These are phyloP conservation scores for Neopestalotiopsis clavispora DNA, from an alignment of 2,329 filamentous ascomycete genomes.

Conservation along the genomic window DNA sequence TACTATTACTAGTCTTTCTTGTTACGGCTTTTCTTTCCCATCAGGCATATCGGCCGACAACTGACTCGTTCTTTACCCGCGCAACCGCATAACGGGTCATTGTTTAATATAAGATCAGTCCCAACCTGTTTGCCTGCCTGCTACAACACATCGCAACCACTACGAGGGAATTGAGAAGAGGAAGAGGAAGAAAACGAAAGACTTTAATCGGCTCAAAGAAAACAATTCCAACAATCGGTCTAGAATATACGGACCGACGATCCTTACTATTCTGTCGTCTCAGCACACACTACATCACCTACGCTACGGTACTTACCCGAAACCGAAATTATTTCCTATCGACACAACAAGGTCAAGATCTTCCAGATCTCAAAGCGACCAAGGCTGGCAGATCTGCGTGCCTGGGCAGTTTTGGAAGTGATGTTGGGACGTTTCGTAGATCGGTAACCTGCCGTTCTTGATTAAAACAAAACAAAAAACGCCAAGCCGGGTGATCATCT, in stretches of 20 bases:
- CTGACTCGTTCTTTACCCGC: not conserved
- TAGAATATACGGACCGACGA: too few relatives aligned
- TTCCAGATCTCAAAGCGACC: slow-evolving; percentile 1
- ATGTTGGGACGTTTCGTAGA: slow-evolving; percentile 30
- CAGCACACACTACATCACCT: too few relatives aligned
- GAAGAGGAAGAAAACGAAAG: too few relatives aligned
- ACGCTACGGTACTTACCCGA: too few relatives aligned
- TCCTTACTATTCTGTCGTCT: too few relatives aligned
- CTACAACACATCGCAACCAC: too few relatives aligned
- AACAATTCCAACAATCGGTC: too few relatives aligned
- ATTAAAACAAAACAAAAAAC: not conserved
- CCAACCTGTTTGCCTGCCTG: not conserved
- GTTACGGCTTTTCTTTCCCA: slow-evolving; percentile 1
- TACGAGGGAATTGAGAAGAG: too few relatives aligned
- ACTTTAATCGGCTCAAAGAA: too few relatives aligned
- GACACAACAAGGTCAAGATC: not conserved
- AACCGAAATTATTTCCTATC: too few relatives aligned
- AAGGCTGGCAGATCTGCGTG: slow-evolving; percentile 10
- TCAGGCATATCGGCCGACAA: not conserved
- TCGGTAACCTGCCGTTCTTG: slow-evolving; percentile 29
- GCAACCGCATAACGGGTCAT: not conserved
- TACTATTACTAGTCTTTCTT: not conserved
- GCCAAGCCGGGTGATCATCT: slow-evolving; percentile 20
- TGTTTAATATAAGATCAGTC: not conserved
- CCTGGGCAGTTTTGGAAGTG: slow-evolving; percentile 21